These are phyloP conservation scores for Colletotrichum sp. DNA, from an alignment of 2,329 filamentous ascomycete species.

Conservation along the genomic window DNA sequence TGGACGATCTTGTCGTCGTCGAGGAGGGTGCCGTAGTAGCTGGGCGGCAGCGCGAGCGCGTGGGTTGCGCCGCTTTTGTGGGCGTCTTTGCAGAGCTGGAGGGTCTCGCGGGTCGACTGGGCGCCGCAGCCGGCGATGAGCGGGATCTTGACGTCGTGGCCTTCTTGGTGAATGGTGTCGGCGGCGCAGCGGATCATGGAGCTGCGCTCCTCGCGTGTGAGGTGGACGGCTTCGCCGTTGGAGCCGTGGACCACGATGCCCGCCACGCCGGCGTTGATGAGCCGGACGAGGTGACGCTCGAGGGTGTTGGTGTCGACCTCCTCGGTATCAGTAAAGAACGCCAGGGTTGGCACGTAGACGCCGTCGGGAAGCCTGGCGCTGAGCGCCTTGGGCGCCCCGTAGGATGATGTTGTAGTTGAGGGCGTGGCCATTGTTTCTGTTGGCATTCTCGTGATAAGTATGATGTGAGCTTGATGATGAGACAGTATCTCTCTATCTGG, in stretches of 20 bases:
- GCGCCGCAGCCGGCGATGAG: slow-evolving; percentile 74
- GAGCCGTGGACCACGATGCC: slow-evolving; percentile 74
- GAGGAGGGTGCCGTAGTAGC: slow-evolving; percentile 69
- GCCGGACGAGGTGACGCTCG: slow-evolving; percentile 37
- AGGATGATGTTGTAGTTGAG: not conserved
- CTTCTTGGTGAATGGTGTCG: slow-evolving; percentile 65
- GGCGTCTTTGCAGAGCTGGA: slow-evolving; percentile 70
- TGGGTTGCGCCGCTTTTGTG: slow-evolving; percentile 69
- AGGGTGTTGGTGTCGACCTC: slow-evolving; percentile 35
- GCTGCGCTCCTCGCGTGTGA: slow-evolving; percentile 71
- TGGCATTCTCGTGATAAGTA: not conserved
- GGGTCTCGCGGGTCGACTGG: slow-evolving; percentile 71
- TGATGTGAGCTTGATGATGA: not conserved
- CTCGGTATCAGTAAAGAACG: slow-evolving; percentile 40
- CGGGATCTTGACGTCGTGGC: slow-evolving; percentile 68
- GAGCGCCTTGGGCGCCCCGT: slow-evolving; percentile 9
- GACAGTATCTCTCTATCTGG: rapidly evolving
- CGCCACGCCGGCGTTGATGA: slow-evolving; percentile 63
- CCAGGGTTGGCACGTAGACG: slow-evolving; percentile 42
- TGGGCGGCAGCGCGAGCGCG: slow-evolving; percentile 71
- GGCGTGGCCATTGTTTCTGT: not conserved
- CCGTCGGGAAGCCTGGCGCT: slow-evolving; percentile 24
- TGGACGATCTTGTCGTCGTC: slow-evolving; percentile 60
- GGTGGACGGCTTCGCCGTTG: slow-evolving; percentile 77
- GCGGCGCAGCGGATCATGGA: slow-evolving; percentile 73